phyloP scores from a whole-genome alignment of 169 alveolate species.

The Cryptosporidium xiaoi region DNA sequence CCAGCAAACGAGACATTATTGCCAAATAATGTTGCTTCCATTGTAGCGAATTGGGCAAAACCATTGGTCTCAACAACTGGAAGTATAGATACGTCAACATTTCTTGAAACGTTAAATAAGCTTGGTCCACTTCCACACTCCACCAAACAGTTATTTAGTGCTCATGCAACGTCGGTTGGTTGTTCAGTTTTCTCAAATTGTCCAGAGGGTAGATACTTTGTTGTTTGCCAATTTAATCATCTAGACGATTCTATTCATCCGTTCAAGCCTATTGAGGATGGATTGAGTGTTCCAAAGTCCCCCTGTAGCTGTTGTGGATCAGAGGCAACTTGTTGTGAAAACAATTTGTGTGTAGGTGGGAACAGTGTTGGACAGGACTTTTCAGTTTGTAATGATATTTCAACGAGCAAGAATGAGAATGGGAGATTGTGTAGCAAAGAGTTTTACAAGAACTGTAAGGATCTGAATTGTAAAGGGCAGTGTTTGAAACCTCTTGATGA shows the following conservation, averaged over 20 bases:
- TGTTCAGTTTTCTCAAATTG: conserved; percentile 66
- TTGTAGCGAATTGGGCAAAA: conserved; percentile 67
- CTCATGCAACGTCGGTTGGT: conserved; percentile 71
- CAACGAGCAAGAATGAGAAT: background rate
- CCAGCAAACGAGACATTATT: conserved; percentile 64
- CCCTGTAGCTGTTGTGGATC: conserved; percentile 75
- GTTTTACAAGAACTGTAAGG: conserved; percentile 52
- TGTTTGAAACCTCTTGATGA: conserved; percentile 65
- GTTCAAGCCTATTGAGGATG: conserved; percentile 58
- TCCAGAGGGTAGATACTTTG: conserved; percentile 66
- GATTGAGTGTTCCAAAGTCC: conserved; percentile 34
- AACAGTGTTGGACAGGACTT: conserved; percentile 70
- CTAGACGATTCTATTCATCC: conserved; percentile 33
- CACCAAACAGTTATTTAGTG: conserved; percentile 60
- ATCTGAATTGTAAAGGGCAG: conserved; percentile 56
- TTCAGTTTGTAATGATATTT: conserved; percentile 41
- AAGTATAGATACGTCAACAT: conserved; percentile 14
- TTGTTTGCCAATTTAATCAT: conserved; percentile 66
- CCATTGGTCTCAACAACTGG: conserved; percentile 58
- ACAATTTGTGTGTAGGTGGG: conserved; percentile 72
- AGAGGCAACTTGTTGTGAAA: conserved; percentile 63
- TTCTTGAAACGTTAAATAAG: conserved; percentile 23
- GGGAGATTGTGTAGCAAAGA: conserved; percentile 31
- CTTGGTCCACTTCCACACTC: conserved; percentile 38
- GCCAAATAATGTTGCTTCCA: conserved; percentile 71